These are phyloP conservation scores for Penicillium sp. DNA, from an alignment of 2,329 filamentous ascomycete genomes.

Conservation along the genomic window DNA sequence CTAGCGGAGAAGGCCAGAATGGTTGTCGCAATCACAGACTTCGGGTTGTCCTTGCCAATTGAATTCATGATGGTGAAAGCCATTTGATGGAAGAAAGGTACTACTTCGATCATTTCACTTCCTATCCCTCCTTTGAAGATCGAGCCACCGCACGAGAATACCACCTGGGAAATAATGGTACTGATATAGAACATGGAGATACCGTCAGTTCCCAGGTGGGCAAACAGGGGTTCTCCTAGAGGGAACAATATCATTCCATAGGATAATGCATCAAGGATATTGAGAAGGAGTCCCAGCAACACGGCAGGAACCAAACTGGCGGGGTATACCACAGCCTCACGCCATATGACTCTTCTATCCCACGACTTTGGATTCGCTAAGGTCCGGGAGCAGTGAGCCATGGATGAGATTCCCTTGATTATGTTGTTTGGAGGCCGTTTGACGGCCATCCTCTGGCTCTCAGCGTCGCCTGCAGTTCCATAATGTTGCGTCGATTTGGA, in stretches of 20 bases:
- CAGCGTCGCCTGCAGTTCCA: conserved; percentile 32
- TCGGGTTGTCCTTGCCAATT: conserved; percentile 74
- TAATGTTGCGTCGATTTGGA: conserved; percentile 32
- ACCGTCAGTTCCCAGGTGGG: conserved; percentile 80
- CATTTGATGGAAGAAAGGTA: conserved; percentile 99
- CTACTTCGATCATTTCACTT: conserved; percentile 97
- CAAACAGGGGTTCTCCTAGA: conserved; percentile 79
- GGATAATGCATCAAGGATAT: conserved; percentile 89
- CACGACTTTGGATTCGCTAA: conserved; percentile 65
- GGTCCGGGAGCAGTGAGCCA: conserved; percentile 28
- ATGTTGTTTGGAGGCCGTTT: conserved; percentile 15
- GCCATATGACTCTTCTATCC: conserved; percentile 63
- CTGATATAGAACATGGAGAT: conserved; percentile 99
- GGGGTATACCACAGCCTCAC: conserved; percentile 62
- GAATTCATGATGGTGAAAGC: conserved; percentile 76
- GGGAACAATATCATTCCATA: conserved; percentile 98
- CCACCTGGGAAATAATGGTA: conserved; percentile 88
- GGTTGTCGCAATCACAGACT: conserved; percentile 88
- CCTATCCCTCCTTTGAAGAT: conserved; percentile 88
- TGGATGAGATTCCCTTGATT: conserved; percentile 17
- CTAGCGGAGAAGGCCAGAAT: conserved; percentile 88
- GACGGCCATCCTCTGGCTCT: conserved; percentile 24
- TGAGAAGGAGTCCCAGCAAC: conserved; percentile 80
- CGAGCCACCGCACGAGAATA: conserved; percentile 79
- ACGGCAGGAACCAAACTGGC: conserved; percentile 76